These are phyloP conservation scores for Fulvia fulva DNA, from an alignment of 2,329 filamentous ascomycete species.

Conservation along the genomic window DNA sequence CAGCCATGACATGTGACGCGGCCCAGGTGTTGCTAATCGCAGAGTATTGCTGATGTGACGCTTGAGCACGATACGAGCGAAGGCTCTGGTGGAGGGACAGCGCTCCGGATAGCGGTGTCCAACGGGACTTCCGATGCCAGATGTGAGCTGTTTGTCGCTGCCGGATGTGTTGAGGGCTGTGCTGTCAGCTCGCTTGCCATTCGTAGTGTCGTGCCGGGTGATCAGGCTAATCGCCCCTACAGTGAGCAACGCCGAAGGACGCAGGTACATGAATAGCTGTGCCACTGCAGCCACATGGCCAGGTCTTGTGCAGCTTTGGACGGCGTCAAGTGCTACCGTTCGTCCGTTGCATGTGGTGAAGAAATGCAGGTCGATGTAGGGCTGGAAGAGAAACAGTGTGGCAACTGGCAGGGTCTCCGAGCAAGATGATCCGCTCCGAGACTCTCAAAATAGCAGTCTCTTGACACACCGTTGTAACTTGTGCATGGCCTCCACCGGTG, in stretches of 20 bases:
- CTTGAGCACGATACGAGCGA: not conserved
- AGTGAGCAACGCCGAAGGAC: not conserved
- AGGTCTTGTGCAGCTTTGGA: not conserved
- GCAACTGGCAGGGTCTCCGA: too few relatives aligned
- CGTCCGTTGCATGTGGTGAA: too few relatives aligned
- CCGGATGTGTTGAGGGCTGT: not conserved
- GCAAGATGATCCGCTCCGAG: not conserved
- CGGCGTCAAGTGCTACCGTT: not conserved
- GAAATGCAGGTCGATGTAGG: not conserved
- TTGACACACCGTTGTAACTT: too few relatives aligned
- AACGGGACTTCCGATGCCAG: not conserved
- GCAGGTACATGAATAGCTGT: not conserved
- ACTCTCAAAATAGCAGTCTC: not conserved
- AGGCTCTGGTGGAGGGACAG: not conserved
- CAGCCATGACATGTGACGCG: slow-evolving; percentile 1
- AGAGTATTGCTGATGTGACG: not conserved
- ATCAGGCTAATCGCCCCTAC: not conserved
- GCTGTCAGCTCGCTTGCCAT: not conserved
- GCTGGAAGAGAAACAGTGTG: not conserved
- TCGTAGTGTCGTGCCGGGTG: not conserved
- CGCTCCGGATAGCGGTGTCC: not conserved
- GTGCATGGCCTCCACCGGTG: not conserved
- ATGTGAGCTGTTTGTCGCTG: not conserved
- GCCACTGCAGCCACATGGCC: not conserved
- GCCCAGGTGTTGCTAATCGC: slow-evolving; percentile 1